Percentiles rank a stretch among this genome's conserved stretches.
phyloP scores from a whole-genome alignment of 179 eudicot genomes.

The Drosera spatulata region DNA sequence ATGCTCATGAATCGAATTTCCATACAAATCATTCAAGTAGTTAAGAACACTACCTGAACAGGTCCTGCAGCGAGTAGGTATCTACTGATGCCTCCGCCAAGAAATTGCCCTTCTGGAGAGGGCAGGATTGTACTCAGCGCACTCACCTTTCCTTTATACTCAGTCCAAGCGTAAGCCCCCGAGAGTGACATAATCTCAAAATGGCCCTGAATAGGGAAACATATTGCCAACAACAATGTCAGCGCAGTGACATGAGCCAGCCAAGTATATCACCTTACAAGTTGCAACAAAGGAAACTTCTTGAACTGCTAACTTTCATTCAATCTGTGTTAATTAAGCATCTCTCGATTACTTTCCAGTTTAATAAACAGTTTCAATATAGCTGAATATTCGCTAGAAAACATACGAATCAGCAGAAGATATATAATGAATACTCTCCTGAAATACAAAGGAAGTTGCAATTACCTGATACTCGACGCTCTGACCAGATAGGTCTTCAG shows the following conservation, averaged over 20 bases:
- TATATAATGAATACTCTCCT: too few species aligned
- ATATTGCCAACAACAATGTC: too few species aligned
- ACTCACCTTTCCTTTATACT: conserved; percentile 61
- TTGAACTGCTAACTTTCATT: not conserved
- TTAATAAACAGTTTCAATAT: too few species aligned
- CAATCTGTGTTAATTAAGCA: too few species aligned
- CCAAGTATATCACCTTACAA: not conserved
- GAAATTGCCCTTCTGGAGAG: conserved; percentile 49
- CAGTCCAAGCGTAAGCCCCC: conserved; percentile 66
- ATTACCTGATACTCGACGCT: too few species aligned
- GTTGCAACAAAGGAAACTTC: not conserved
- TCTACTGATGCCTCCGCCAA: conserved; percentile 80
- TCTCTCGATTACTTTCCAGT: too few species aligned
- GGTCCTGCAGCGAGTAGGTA: conserved; percentile 83
- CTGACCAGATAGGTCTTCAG: too few species aligned
- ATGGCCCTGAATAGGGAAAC: conserved; percentile 39
- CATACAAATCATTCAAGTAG: too few species aligned
- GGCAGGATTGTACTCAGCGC: conserved; percentile 65
- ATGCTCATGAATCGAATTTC: too few species aligned
- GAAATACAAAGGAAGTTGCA: too few species aligned
- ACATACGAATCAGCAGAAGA: too few species aligned
- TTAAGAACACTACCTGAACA: conserved; percentile 61
- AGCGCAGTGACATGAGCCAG: not conserved
- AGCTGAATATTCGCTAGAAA: too few species aligned
- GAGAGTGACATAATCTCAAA: conserved; percentile 67